Evolutionary conservation across 148 eudicot species (phyloP), one percentile per base, ranked within the genome.

Genomic region (Agrostemma githago): DNA sequence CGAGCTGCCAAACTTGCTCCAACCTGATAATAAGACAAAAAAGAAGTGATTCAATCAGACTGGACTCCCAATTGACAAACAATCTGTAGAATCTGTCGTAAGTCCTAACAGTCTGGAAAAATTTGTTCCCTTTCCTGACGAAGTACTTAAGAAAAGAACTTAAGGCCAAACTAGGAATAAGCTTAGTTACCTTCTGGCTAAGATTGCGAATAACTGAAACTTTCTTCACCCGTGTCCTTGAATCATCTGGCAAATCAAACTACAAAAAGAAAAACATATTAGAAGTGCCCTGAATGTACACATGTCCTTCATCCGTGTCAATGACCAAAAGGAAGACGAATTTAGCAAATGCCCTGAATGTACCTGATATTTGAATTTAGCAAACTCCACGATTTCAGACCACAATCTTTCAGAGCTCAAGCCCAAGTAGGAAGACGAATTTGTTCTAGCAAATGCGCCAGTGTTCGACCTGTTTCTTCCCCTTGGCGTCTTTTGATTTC

Each of bases 301-400:
- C 34, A 1, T 26, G 34, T 26, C 34, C 34, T 26, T 26, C 34
- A 26, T 3, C 20, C 19, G 2, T 51, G 19, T 3, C 19, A 6
- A 63, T n/a, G 41, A 42, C 57, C 4, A 21, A 58, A 51, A 14
- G 57, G 8, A 44, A 79, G 15, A 68, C 64, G 8, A 67, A 10
- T 26, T 37, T 44, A 3, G 62, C 19, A 26, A 68, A 39, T 0
- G 38, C 63, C 74, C 58, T 60, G 16, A 8, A 21, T 68, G 53
- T 80, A 96, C 99, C 99, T 92, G 92, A 88, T 96, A 96, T 80
- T 96, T 96, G 79, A 83, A 70, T 82, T 83, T 89, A n/a, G 97
- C 86, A 82, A 96, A 90, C 73, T 89, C 96, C 40, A 72, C 57
- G 68, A 92, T 89, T 65, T 90, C 96, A 74, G 90, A 78, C 99